These are phyloP conservation scores for Epichloe hybrida DNA, from an alignment of 2,329 filamentous ascomycete species.

Conservation along the genomic window DNA sequence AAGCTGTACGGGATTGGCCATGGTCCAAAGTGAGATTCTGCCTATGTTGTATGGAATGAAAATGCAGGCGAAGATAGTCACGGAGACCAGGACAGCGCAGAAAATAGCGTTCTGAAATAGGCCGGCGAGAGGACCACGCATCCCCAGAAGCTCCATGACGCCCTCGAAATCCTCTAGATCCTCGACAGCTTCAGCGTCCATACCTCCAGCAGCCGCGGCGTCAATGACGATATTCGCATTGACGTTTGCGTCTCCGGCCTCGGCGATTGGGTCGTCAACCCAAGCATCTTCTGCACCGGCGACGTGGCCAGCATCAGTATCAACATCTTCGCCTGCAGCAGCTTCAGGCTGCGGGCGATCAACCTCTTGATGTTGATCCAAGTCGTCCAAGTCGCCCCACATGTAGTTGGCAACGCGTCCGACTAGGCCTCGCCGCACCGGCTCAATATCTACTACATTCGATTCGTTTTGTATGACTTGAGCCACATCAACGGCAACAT, in stretches of 20 bases:
- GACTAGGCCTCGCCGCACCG: constrained; percentile 14
- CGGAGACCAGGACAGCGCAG: constrained; percentile 76
- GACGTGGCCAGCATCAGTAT: constrained; percentile 37
- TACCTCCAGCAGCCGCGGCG: constrained; percentile 42
- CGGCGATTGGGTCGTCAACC: constrained; percentile 11
- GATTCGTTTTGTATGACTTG: constrained; percentile 4
- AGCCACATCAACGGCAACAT: constrained; percentile 4
- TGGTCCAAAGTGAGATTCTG: constrained; percentile 64
- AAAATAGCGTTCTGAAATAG: constrained; percentile 93
- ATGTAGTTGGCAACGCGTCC: constrained; percentile 42
- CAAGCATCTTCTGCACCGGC: constrained; percentile 32
- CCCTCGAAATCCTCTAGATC: constrained; percentile 93
- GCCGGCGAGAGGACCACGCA: constrained; percentile 83
- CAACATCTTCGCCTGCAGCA: constrained; percentile 20
- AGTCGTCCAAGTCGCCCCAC: constrained; percentile 44
- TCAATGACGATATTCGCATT: constrained; percentile 17
- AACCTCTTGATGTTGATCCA: constrained; percentile 25
- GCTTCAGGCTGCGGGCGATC: constrained; percentile 12
- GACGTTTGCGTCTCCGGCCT: constrained; percentile 23
- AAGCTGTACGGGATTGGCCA: constrained; percentile 68
- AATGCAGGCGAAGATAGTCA: constrained; percentile 73
- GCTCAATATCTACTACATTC: constrained; percentile 5
- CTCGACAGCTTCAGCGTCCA: constrained; percentile 65
- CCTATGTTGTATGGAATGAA: constrained; percentile 89
- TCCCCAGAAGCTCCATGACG: constrained; percentile 87